These are phyloP conservation scores for Cercospora beticola DNA, from an alignment of 2,329 filamentous ascomycete genomes.

Conservation along the genomic window DNA sequence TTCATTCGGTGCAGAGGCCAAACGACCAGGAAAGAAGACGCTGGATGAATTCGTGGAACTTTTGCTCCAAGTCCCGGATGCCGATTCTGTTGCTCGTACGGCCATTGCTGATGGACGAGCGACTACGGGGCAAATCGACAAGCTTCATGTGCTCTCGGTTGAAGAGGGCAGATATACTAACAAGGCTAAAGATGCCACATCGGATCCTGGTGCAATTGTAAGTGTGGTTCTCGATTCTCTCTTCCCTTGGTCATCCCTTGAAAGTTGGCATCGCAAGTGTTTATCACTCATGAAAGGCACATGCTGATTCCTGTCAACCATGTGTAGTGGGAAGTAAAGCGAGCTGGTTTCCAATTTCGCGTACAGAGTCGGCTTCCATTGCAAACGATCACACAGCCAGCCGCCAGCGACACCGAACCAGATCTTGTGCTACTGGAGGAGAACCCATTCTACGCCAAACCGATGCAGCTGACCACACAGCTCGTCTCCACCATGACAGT, in stretches of 20 bases:
- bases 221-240: neutral
- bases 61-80: neutral
- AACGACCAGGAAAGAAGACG: neutral
- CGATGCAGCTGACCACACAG: neutral
- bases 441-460: neutral
- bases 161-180: conserved; percentile 9
- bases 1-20: neutral
- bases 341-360: neutral
- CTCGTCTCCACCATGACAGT: neutral
- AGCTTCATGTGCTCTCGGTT: conserved; percentile 10
- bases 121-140: neutral
- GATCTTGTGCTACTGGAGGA: neutral
- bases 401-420: neutral
- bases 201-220: neutral
- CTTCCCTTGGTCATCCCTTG: neutral
- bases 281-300: neutral
- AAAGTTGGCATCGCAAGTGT: neutral
- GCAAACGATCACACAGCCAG: neutral
- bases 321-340: neutral
- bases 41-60: neutral
- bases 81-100: neutral
- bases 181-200: conserved; percentile 6
- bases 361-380: neutral
- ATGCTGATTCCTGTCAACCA: neutral
- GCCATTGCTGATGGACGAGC: neutral